Conservation (phyloP, 176 grass and related monocot genomes). For the Microstegium vimineum region DNA sequence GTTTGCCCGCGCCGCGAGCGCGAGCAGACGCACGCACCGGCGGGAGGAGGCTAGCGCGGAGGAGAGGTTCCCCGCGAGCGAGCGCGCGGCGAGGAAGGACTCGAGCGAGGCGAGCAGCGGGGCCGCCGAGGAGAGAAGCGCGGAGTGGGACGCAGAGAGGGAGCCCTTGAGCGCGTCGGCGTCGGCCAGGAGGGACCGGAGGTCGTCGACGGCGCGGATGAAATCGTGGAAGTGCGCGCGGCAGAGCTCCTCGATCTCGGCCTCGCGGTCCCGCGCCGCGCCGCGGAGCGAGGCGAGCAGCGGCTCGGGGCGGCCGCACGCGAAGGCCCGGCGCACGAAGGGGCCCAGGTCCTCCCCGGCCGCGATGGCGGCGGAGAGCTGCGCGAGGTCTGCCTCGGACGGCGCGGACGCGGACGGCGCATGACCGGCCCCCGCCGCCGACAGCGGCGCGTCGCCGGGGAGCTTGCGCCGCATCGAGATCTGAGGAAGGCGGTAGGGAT, state of each 20-base stretch:
- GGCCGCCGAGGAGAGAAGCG: constrained; percentile 62
- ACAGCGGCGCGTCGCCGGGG: constrained; percentile 26
- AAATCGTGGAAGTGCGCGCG: constrained; percentile 95
- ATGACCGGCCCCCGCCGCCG: neutral
- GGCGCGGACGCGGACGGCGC: constrained; percentile 1
- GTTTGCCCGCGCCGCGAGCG: constrained; percentile 78
- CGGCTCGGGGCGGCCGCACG: constrained; percentile 61
- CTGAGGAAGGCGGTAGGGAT: neutral
- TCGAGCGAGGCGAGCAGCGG: constrained; percentile 81
- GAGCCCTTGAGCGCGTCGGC: constrained; percentile 81
- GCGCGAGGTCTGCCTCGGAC: constrained; percentile 51
- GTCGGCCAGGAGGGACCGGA: constrained; percentile 92
- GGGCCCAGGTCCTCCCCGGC: constrained; percentile 82
- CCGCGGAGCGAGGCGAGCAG: constrained; percentile 54
- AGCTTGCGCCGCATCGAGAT: constrained; percentile 64
- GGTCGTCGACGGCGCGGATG: constrained; percentile 89
- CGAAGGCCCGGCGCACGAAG: constrained; percentile 68
- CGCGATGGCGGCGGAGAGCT: constrained; percentile 64
- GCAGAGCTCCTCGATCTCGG: constrained; percentile 86
- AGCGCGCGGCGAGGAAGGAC: constrained; percentile 71
- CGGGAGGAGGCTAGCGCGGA: constrained; percentile 56
- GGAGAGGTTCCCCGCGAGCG: constrained; percentile 65
- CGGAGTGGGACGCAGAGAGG: constrained; percentile 65
- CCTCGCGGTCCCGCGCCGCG: constrained; percentile 51
- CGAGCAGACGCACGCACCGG: constrained; percentile 69